Percentiles rank a stretch among this genome's conserved stretches.
These are phyloP conservation scores for Rhodotorula toruloides DNA, from an alignment of 768 basidiomycete species.

Conservation along the genomic window DNA sequence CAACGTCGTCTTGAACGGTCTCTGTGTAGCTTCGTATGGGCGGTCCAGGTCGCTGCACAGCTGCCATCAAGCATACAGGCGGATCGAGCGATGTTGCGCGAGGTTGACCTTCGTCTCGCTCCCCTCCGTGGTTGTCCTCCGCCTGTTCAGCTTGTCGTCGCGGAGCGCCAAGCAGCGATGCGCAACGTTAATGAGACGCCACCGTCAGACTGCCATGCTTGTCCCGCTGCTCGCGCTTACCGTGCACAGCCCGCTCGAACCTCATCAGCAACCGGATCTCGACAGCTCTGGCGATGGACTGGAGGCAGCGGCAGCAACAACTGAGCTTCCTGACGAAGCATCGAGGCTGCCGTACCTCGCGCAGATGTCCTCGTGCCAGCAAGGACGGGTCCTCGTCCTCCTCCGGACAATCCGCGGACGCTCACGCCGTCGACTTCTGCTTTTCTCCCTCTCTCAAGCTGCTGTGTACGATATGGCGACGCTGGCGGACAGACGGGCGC, in stretches of 20 bases:
- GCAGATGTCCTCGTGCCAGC: neutral
- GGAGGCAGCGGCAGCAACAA: neutral
- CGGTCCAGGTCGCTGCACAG: neutral
- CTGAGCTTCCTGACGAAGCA: too few species aligned
- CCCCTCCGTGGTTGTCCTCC: neutral
- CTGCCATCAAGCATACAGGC: neutral
- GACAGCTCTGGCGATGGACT: too few species aligned
- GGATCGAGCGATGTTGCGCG: too few species aligned
- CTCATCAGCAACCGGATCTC: too few species aligned
- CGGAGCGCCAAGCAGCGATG: too few species aligned
- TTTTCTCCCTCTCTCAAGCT: neutral
- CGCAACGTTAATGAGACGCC: too few species aligned
- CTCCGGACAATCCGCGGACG: neutral
- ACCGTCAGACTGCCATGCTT: too few species aligned
- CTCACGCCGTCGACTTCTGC: neutral
- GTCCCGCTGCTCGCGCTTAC: too few species aligned
- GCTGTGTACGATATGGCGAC: neutral
- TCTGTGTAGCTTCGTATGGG: conserved; percentile 18
- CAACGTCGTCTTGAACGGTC: conserved; percentile 10
- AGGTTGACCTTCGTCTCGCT: neutral
- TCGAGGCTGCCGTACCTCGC: too few species aligned
- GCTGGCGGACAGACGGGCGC: neutral
- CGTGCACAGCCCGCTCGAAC: too few species aligned
- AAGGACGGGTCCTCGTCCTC: neutral
- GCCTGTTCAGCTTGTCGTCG: neutral